Evolutionary conservation across 306 rosid species (phyloP).

Genomic region (Ormosia emarginata): DNA sequence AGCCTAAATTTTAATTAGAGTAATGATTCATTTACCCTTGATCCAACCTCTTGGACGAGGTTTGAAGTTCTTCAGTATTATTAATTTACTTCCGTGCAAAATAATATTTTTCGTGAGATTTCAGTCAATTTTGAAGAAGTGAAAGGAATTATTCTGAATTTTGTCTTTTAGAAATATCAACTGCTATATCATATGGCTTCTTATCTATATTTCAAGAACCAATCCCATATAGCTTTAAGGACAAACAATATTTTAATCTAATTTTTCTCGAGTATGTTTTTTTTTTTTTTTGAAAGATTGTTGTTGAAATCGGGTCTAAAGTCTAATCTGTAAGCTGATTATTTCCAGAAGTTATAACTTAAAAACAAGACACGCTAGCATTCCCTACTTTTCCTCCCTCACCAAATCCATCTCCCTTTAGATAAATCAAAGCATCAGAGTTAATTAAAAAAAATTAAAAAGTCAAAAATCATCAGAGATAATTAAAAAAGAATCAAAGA

Average conservation of each 20-base stretch:
- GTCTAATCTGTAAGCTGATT: background rate
- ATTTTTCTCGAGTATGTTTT: background rate
- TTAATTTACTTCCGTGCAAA: background rate
- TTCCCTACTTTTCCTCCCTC: constrained; percentile 10
- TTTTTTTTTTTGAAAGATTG: background rate
- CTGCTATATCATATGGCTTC: too few relatives aligned
- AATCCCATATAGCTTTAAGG: too few relatives aligned
- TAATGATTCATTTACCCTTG: too few relatives aligned
- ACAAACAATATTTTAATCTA: background rate
- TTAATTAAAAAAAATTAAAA: too few relatives aligned
- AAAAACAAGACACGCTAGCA: background rate
- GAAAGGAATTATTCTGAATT: background rate
- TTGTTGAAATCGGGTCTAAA: background rate
- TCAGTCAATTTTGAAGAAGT: background rate
- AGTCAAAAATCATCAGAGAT: background rate
- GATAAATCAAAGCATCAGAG: too few relatives aligned
- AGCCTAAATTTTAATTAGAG: too few relatives aligned
- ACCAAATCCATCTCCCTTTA: constrained; percentile 17
- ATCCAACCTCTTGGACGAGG: too few relatives aligned
- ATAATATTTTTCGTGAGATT: background rate
- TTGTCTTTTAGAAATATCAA: background rate
- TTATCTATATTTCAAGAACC: too few relatives aligned
- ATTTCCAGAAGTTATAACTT: background rate
- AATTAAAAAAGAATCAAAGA: background rate
- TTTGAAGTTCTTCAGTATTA: background rate